phyloP scores from a whole-genome alignment of 148 eudicot genomes.

The Camellia japonica region DNA sequence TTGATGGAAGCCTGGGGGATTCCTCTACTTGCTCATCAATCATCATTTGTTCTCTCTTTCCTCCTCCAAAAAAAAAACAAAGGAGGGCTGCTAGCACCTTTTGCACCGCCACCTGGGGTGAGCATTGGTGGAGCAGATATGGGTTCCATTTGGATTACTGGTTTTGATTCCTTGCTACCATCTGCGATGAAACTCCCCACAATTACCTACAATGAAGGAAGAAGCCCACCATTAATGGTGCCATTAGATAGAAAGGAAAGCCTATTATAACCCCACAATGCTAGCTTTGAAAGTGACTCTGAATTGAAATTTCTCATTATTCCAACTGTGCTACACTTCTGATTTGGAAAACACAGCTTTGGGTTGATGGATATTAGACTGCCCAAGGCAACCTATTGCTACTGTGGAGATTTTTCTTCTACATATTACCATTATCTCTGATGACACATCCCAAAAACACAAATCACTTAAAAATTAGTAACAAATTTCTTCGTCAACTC shows the following conservation, averaged over 20 bases:
- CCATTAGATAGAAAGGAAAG: neutral
- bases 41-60: too few relatives aligned
- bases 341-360: too few relatives aligned
- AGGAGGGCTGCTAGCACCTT: slow-evolving; percentile 58
- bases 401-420: neutral
- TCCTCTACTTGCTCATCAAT: too few relatives aligned
- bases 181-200: slow-evolving; percentile 59
- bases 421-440: slow-evolving; percentile 47
- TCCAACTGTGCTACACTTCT: too few relatives aligned
- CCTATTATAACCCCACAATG: neutral
- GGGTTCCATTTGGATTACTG: slow-evolving; percentile 36
- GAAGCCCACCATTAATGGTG: neutral
- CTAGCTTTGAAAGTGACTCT: too few relatives aligned
- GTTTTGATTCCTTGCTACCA: slow-evolving; percentile 31
- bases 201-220: slow-evolving; percentile 45
- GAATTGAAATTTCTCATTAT: too few relatives aligned
- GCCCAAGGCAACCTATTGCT: neutral
- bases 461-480: neutral
- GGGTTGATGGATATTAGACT: too few relatives aligned
- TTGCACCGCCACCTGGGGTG: slow-evolving; percentile 33
- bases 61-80: too few relatives aligned
- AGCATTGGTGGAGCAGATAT: slow-evolving; percentile 35
- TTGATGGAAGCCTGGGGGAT: too few relatives aligned
- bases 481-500: too few relatives aligned
- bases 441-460: slow-evolving; percentile 64